phyloP scores from a whole-genome alignment of 805 yeast species.

The Candida silvicultrix region DNA sequence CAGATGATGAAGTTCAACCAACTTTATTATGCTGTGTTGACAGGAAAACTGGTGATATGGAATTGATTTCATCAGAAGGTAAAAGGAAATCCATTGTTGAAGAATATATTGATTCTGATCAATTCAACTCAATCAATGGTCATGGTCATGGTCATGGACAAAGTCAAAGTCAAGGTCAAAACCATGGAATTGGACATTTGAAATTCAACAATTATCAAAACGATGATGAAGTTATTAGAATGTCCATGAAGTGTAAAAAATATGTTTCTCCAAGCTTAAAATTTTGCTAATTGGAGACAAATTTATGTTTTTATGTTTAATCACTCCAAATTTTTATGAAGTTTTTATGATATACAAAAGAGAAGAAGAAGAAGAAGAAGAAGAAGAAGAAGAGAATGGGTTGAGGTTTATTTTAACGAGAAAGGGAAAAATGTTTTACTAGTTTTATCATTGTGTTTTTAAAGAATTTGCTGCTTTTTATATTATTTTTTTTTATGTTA shows the following conservation, averaged over 20 bases:
- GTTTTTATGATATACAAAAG: background rate
- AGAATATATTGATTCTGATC: too few species aligned
- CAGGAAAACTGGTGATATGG: constrained; percentile 10
- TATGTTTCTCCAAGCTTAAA: constrained; percentile 4
- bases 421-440: background rate
- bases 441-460: background rate
- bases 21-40: constrained; percentile 14
- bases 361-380: background rate
- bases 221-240: background rate
- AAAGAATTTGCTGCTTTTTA: too few species aligned
- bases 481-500: too few species aligned
- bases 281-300: background rate
- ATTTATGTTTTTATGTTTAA: background rate
- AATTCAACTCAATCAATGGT: too few species aligned
- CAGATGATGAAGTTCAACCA: constrained; percentile 2
- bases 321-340: background rate
- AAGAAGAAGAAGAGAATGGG: too few species aligned
- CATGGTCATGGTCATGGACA: too few species aligned
- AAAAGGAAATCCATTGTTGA: too few species aligned
- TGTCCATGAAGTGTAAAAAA: background rate
- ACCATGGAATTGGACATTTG: background rate
- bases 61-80: constrained; percentile 7
- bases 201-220: constrained; percentile 1
- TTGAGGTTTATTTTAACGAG: too few species aligned
- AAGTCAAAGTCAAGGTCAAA: too few species aligned